A percentile compares a stretch with the other conserved stretches of the same genome.
Evolutionary conservation across 1,139 yeast genomes (phyloP).

Genomic region (Meyerozyma athensensis): DNA sequence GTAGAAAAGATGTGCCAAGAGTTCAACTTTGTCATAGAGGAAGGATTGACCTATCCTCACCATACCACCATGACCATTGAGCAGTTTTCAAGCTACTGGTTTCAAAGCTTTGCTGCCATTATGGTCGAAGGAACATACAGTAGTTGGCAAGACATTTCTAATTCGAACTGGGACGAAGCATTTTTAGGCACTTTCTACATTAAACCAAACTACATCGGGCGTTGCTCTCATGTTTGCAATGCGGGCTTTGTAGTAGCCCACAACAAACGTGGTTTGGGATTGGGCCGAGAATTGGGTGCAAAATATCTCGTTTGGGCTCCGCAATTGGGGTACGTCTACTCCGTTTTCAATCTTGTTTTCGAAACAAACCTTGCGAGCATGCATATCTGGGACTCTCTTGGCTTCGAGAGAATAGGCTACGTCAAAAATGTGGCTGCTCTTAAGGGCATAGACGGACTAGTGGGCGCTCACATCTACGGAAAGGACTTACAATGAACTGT

Average conservation of each 20-base stretch:
- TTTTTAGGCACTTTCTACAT: conserved; percentile 69
- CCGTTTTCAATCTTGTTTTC: conserved; percentile 80
- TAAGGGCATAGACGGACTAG: conserved; percentile 54
- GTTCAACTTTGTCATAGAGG: conserved; percentile 43
- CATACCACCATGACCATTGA: conserved; percentile 21
- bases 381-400: conserved; percentile 69
- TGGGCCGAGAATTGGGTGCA: conserved; percentile 61
- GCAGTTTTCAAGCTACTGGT: conserved; percentile 39
- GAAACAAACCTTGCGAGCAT: conserved; percentile 65
- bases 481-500: conserved; percentile 49
- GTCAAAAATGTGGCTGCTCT: conserved; percentile 63
- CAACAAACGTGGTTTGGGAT: conserved; percentile 49
- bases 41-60: conserved; percentile 50
- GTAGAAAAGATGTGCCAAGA: conserved; percentile 30
- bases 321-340: conserved; percentile 63
- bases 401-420: conserved; percentile 68
- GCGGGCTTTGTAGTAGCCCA: conserved; percentile 70
- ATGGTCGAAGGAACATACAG: conserved; percentile 35
- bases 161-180: conserved; percentile 32
- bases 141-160: conserved; percentile 13
- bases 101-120: conserved; percentile 41
- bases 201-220: conserved; percentile 73
- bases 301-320: conserved; percentile 66
- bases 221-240: conserved; percentile 76
- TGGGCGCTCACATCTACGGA: conserved; percentile 67